Base-by-base conservation (phyloP, 139 green algal species). In the Picochlorum sp. region DNA sequence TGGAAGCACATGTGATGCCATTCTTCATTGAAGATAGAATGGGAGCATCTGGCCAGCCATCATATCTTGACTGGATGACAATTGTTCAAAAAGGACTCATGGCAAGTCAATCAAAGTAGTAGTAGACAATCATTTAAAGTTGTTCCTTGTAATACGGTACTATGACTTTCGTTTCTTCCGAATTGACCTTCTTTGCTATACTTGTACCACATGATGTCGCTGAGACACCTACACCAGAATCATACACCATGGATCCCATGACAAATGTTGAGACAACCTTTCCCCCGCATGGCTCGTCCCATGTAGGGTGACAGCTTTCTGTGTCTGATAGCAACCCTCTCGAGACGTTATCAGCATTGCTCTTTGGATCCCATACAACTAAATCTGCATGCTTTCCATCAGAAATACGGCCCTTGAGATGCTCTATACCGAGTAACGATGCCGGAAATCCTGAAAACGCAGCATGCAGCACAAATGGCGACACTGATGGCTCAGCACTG, bases 21-120 rank as follows among this genome's bases (percentile, higher is more conserved):
- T 80, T 80, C 57, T 81, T 97, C 45, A 79, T 95, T 31, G 91
- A 97, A 74, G 91, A 97, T 75, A 72, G 85, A 21, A 59, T 54
- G 34, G 56, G 69, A 1, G 61, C 67, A 0, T 63, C 24, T 11
- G 71, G 60, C n/a, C 16, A 11, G 21, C 54, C 38, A 23, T 65
- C 30, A 4, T 78, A 73, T 57, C 34, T 78, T 8, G 71, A 78
- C 1, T 71, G 45, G 52, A 78, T 78, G 71, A 58, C 59, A 34
- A 18, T 38, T 44, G 45, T 73, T 44, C 71, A 78, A 44, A 78
- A 78, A 65, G 23, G 30, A 37, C 16, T 72, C 6, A 54, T 72
- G 57, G 57, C 49, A 15, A 72, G 20, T 10, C 10, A 31, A 45
- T 11, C 15, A 59, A 18, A 59, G 20, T 59, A 59, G n/a, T n/a